A percentile compares a stretch with the other conserved stretches of the same genome.
Evolutionary conservation across 257 asterid genomes (phyloP).

Genomic region (Gentiana dahurica): DNA sequence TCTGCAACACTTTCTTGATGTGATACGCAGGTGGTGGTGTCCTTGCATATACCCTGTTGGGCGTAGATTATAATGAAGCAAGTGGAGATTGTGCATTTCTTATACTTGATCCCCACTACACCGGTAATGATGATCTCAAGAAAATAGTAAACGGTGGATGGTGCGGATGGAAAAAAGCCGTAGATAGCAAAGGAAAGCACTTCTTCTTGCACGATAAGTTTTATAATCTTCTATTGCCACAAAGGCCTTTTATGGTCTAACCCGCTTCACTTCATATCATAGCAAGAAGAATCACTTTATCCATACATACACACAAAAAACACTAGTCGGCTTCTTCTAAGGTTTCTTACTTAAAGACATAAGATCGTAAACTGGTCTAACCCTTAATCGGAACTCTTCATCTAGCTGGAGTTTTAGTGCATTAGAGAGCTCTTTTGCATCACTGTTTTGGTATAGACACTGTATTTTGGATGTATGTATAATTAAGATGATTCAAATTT

Average conservation of each 20-base stretch:
- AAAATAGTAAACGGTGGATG: slow-evolving; percentile 82
- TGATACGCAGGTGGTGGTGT: slow-evolving; percentile 85
- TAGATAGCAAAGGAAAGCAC: slow-evolving; percentile 86
- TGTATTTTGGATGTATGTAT: too few species aligned
- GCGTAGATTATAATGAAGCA: slow-evolving; percentile 72
- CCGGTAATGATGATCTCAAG: slow-evolving; percentile 69
- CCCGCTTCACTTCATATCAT: background rate
- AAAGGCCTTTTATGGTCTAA: slow-evolving; percentile 79
- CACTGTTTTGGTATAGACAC: too few species aligned
- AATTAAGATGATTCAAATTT: too few species aligned
- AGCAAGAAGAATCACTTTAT: too few species aligned
- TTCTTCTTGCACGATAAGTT: slow-evolving; percentile 89
- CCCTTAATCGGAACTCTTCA: too few species aligned
- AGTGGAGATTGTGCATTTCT: slow-evolving; percentile 92
- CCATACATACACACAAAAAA: too few species aligned
- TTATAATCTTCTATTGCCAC: slow-evolving; percentile 87
- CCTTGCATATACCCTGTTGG: slow-evolving; percentile 85
- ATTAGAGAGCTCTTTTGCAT: too few species aligned
- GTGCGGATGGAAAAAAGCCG: slow-evolving; percentile 95
- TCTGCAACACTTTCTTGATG: too few species aligned
- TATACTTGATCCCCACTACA: slow-evolving; percentile 85
- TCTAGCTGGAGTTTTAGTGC: too few species aligned
- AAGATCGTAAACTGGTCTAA: too few species aligned
- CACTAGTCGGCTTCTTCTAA: too few species aligned
- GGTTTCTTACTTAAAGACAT: too few species aligned